Evolutionary conservation across 2,329 filamentous ascomycete species (phyloP), one percentile per base, ranked within the genome.

Genomic region (Alternaria gaisen): DNA sequence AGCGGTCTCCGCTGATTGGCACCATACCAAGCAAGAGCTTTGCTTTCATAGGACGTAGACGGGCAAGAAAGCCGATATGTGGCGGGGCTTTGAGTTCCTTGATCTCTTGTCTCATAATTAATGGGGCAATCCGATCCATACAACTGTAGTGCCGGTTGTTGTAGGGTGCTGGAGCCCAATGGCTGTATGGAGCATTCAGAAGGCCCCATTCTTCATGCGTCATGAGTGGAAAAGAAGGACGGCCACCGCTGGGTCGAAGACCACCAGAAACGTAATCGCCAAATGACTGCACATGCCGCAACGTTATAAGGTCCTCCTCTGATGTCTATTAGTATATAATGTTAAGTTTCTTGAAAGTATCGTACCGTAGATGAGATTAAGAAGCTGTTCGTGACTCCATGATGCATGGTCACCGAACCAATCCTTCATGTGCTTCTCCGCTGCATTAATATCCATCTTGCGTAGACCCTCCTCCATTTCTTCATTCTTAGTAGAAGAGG

Each of bases 1-100:
- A 72, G 11, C 67, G 63, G 18, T 64, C 60, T 34, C 54, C 55
- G 11, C 51, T 65, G 24, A 72, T 56, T 0, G 69, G 67, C 8
- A 63, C 64, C 64, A 66, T 66, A 6, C 69, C 66, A 10, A 60
- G 57, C 58, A 58, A 60, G 3, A 72, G 10, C 47, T 63, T 67
- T 28, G 56, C 55, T 43, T 57, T 63, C 28, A 72, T 41, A 3
- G 63, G 48, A 3, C 53, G 55, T 24, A 70, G 26, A 6, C 63
- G 58, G 14, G 65, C 63, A 28, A 47, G 40, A 14, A 64, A 56
- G 30, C 46, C 46, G 12, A 36, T 24, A 28, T 48, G 46, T 24
- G 46, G 46, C 10, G 6, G 14, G 20, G 18, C n/a, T 24, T 16
- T 5, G 46, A 48, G 46, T 6, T 48, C 46, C 34, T 20, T 32